Evolutionary conservation across 345 rosid species (phyloP).

Genomic region (Cardiospermum halicacabum): DNA sequence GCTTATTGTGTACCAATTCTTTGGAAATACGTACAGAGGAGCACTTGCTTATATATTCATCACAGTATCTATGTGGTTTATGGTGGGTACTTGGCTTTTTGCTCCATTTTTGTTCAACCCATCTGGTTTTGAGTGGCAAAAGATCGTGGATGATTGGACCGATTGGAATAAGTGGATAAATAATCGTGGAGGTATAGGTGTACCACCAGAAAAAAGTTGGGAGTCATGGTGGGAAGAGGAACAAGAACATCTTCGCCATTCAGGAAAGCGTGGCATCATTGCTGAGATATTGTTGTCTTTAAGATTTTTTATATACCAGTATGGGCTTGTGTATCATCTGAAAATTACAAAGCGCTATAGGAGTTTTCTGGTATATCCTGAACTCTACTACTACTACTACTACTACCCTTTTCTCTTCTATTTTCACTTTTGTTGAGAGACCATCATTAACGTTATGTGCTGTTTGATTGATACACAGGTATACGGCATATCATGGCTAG

Average conservation of each 20-base stretch:
- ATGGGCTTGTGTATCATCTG: conserved; percentile 92
- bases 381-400: background rate
- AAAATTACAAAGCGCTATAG: conserved; percentile 40
- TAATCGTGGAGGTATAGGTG: conserved; percentile 95
- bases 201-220: conserved; percentile 97
- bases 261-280: conserved; percentile 89
- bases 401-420: background rate
- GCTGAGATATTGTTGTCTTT: conserved; percentile 84
- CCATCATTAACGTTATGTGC: background rate
- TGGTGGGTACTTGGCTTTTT: conserved; percentile 99
- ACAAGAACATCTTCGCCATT: conserved; percentile 83
- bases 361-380: conserved; percentile 63
- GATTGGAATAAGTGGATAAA: conserved; percentile 99
- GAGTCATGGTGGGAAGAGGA: conserved; percentile 99
- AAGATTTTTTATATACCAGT: conserved; percentile 90
- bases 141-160: conserved; percentile 99
- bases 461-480: conserved; percentile 45
- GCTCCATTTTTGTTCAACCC: conserved; percentile 99
- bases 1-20: conserved; percentile 82
- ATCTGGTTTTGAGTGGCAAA: conserved; percentile 99
- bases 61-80: conserved; percentile 96
- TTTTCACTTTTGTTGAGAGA: background rate
- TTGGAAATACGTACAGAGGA: conserved; percentile 82
- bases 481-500: conserved; percentile 94
- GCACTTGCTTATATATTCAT: conserved; percentile 81